A percentile compares a stretch with the other conserved stretches of the same genome.
phyloP scores from a whole-genome alignment of 768 basidiomycete species.

The Crucibulum laeve region DNA sequence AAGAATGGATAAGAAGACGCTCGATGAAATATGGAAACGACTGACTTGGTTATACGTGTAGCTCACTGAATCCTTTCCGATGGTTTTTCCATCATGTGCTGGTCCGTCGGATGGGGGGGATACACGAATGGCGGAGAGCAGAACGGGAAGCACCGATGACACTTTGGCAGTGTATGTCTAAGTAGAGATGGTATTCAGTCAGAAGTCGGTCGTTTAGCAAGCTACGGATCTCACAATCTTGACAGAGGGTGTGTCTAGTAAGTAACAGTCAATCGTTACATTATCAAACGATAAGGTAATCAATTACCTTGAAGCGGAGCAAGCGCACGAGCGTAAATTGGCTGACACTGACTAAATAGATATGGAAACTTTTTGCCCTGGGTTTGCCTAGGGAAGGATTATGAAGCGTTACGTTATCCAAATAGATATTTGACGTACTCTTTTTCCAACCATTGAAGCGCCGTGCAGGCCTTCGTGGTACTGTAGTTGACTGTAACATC shows the following conservation, averaged over 20 bases:
- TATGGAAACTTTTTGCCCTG: conserved; percentile 83
- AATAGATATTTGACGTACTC: conserved; percentile 38
- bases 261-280: neutral
- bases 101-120: conserved; percentile 72
- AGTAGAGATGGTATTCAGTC: neutral
- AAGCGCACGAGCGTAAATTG: conserved; percentile 81
- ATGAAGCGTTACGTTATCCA: neutral
- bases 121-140: conserved; percentile 78
- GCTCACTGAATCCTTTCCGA: conserved; percentile 69
- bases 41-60: conserved; percentile 78
- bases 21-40: neutral
- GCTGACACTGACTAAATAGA: conserved; percentile 91
- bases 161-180: conserved; percentile 86
- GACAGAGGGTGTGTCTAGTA: conserved; percentile 75
- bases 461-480: conserved; percentile 71
- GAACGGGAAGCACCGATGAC: conserved; percentile 73
- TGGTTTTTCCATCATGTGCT: conserved; percentile 65
- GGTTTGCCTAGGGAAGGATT: conserved; percentile 54
- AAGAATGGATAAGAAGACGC: neutral
- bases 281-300: neutral
- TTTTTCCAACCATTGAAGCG: conserved; percentile 86
- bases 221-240: conserved; percentile 61
- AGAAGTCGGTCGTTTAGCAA: neutral
- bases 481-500: conserved; percentile 59
- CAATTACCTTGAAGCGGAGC: conserved; percentile 70